Conservation (phyloP, 139 green algal genomes). For the Picochlorum costavermella region DNA sequence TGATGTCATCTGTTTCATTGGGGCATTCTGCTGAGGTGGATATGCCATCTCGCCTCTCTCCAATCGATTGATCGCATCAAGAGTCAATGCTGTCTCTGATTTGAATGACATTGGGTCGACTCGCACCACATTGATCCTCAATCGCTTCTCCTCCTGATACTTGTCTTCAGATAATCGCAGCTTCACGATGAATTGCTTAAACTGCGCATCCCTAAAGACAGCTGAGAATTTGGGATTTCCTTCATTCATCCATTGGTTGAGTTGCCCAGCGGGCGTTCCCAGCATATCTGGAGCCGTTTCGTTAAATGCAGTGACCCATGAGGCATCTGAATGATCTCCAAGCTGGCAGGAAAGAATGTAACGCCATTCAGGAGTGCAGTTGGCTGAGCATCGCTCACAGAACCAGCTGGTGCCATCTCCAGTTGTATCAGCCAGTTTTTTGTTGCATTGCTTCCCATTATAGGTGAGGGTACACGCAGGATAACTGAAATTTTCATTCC, state of each 20-base stretch:
- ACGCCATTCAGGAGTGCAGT: slow-evolving; percentile 30
- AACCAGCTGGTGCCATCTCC: slow-evolving; percentile 22
- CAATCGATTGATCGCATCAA: slow-evolving; percentile 3
- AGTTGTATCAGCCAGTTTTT: slow-evolving; percentile 61
- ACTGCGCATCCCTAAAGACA: slow-evolving; percentile 23
- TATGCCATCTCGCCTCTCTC: background rate
- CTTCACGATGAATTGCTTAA: slow-evolving; percentile 45
- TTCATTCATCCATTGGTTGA: slow-evolving; percentile 23
- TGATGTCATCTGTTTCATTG: background rate
- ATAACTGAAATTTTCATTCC: slow-evolving; percentile 64
- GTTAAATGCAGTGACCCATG: slow-evolving; percentile 49
- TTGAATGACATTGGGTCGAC: slow-evolving; percentile 23
- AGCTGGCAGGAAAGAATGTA: slow-evolving; percentile 40
- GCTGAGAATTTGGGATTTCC: background rate
- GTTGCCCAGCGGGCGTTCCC: slow-evolving; percentile 28
- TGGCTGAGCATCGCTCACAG: slow-evolving; percentile 39
- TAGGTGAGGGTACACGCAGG: slow-evolving; percentile 48
- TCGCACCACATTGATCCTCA: slow-evolving; percentile 51
- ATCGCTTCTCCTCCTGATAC: slow-evolving; percentile 79
- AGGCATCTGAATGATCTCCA: slow-evolving; percentile 40
- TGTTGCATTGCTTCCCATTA: slow-evolving; percentile 59
- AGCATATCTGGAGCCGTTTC: slow-evolving; percentile 40
- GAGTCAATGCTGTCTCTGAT: slow-evolving; percentile 7
- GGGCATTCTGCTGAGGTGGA: background rate
- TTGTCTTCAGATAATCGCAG: slow-evolving; percentile 74